Evolutionary conservation across 2,329 filamentous ascomycete genomes (phyloP).

Genomic region (Penicillium sp.): DNA sequence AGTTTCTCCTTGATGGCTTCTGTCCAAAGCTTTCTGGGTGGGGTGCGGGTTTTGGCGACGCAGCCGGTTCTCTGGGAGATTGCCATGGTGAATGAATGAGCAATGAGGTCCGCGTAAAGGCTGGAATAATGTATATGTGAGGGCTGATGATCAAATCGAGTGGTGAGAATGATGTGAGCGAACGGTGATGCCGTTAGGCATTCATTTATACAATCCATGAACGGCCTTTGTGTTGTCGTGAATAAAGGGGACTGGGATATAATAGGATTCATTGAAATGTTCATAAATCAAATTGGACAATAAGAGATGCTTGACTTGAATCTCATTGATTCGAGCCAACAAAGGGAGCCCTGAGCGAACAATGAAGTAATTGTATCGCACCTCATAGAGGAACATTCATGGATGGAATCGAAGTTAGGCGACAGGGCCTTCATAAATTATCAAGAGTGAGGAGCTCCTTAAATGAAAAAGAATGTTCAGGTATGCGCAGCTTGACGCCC

Average conservation of each 20-base stretch:
- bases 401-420: too few species aligned
- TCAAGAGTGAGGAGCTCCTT: neutral
- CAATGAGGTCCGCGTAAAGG: neutral
- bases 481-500: neutral
- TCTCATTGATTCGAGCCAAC: neutral
- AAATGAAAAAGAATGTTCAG: neutral
- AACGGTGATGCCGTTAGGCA: neutral
- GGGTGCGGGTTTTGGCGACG: neutral
- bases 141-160: neutral
- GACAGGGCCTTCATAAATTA: neutral
- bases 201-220: conserved; percentile 5
- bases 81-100: neutral
- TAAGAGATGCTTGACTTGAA: neutral
- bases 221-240: conserved; percentile 1
- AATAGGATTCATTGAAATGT: neutral
- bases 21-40: neutral
- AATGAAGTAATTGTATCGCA: neutral
- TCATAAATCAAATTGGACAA: neutral
- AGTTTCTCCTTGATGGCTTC: neutral
- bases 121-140: neutral
- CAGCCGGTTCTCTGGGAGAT: neutral
- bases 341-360: neutral
- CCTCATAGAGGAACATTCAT: neutral
- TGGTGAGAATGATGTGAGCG: neutral
- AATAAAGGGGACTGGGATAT: neutral